Evolutionary conservation across 495 filamentous ascomycete genomes (phyloP), one percentile per base, ranked within the genome.

Genomic region (Penicillium canariense): DNA sequence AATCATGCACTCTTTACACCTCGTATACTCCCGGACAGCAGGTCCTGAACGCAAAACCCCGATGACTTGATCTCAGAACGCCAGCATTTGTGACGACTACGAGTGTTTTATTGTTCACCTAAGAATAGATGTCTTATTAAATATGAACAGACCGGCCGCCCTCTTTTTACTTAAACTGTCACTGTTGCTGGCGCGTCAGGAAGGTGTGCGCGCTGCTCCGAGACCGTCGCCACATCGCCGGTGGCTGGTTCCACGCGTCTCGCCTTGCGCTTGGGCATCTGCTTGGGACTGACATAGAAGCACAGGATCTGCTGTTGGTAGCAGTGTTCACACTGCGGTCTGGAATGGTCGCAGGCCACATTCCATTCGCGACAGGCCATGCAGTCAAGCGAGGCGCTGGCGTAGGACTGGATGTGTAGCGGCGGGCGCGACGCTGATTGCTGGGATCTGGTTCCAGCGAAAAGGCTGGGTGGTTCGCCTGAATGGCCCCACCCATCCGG

Each of bases 321-420:
- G 52, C 72, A 75, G 54, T 74, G 68, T 9, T 64, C 56, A 25
- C 72, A 75, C 26, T 66, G 70, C 11, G 72, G 72, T 48, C 45
- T 43, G 10, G 59, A 52, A 27, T 60, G 69, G 54, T 75, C 70
- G 54, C 72, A 75, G n/a, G 36, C 34, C 6, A 65, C 65, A 1
- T 58, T 58, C 58, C 61, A 59, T 12, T 67, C 57, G 10, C 67
- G 66, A 55, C 72, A 75, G 0, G 65, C 63, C 39, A 68, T 70
- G 60, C 72, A 73, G 38, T 57, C 55, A 7, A 46, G 35, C 15
- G 44, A 39, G 27, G 28, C 45, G 35, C 40, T 35, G 5, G 22
- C 31, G 23, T 38, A 28, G 18, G 39, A 31, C 40, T 48, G 42
- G 14, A 35, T 26, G 20, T 44, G 38, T 27, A 31, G 20, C 50